Percentiles rank a stretch among this genome's conserved stretches.
Evolutionary conservation across 2,329 filamentous ascomycete species (phyloP).

Genomic region (Hymenoscyphus salicellus): DNA sequence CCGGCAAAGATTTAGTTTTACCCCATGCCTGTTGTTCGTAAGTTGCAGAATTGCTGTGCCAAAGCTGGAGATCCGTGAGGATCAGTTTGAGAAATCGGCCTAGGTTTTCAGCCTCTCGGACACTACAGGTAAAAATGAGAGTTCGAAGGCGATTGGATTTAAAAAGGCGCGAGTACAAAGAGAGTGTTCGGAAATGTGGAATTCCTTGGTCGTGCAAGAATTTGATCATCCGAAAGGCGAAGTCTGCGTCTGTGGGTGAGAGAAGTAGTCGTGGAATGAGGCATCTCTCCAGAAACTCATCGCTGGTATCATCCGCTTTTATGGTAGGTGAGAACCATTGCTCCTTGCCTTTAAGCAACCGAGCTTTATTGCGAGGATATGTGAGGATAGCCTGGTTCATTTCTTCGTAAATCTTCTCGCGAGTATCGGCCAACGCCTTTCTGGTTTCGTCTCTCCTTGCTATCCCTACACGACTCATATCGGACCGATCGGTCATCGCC

Average conservation of each 20-base stretch:
- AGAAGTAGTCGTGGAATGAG: constrained; percentile 83
- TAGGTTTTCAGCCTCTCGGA: constrained; percentile 88
- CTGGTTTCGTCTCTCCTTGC: constrained; percentile 68
- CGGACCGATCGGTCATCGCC: constrained; percentile 68
- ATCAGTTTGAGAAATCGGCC: constrained; percentile 84
- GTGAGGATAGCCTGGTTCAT: constrained; percentile 66
- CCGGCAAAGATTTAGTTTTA: constrained; percentile 61
- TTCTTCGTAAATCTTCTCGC: constrained; percentile 69
- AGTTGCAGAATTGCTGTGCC: constrained; percentile 73
- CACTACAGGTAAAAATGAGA: constrained; percentile 84
- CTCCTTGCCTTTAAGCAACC: constrained; percentile 72
- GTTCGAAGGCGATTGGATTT: constrained; percentile 74
- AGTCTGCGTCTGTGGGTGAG: constrained; percentile 84
- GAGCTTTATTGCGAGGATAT: constrained; percentile 63
- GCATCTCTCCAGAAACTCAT: constrained; percentile 82
- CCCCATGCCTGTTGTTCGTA: constrained; percentile 85
- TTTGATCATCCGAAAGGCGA: constrained; percentile 80
- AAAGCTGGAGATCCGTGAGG: constrained; percentile 73
- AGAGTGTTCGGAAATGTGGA: constrained; percentile 81
- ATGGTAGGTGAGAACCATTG: constrained; percentile 70
- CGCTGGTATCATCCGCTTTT: constrained; percentile 66
- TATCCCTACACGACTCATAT: constrained; percentile 65
- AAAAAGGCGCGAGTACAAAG: constrained; percentile 81
- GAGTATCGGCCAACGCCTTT: constrained; percentile 65
- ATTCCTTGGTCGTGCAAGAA: constrained; percentile 82